Evolutionary conservation across 768 basidiomycete genomes (phyloP).

Genomic region (Phylloporus arenicola): DNA sequence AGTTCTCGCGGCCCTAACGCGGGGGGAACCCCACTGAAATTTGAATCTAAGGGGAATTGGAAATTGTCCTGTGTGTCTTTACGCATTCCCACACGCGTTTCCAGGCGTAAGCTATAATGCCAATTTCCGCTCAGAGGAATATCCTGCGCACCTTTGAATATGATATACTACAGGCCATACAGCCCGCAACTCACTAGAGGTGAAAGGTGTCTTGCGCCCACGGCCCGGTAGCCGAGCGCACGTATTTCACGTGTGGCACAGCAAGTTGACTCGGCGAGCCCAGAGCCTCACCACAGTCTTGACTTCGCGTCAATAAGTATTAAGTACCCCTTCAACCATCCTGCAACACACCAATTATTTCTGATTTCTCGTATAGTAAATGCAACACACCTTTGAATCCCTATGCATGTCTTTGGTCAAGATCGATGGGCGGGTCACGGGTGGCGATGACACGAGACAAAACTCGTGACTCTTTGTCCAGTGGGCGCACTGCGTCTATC

Average conservation of each 20-base stretch:
- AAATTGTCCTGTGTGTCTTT: not conserved
- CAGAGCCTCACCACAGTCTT: not conserved
- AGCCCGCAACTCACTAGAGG: not conserved
- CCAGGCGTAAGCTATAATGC: not conserved
- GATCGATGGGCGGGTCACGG: no score
- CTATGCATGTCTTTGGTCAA: no score
- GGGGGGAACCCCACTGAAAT: not conserved
- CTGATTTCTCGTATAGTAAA: no score
- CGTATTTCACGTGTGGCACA: not conserved
- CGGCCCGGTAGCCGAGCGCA: not conserved
- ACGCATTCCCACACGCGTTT: not conserved
- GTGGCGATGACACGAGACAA: no score
- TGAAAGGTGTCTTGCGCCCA: not conserved
- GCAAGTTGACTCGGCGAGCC: not conserved
- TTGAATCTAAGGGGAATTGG: not conserved
- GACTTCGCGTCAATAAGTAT: not conserved
- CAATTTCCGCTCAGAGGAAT: conserved; percentile 1
- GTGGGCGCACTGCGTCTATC: no score
- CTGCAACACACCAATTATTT: no score
- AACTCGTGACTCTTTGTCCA: no score
- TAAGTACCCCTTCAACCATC: no score
- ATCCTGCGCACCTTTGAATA: not conserved
- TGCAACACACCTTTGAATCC: no score
- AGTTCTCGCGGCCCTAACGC: not conserved
- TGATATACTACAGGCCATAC: not conserved